Conservation (phyloP, 2,329 filamentous ascomycete genomes). For the Incumbomyces lentus region DNA sequence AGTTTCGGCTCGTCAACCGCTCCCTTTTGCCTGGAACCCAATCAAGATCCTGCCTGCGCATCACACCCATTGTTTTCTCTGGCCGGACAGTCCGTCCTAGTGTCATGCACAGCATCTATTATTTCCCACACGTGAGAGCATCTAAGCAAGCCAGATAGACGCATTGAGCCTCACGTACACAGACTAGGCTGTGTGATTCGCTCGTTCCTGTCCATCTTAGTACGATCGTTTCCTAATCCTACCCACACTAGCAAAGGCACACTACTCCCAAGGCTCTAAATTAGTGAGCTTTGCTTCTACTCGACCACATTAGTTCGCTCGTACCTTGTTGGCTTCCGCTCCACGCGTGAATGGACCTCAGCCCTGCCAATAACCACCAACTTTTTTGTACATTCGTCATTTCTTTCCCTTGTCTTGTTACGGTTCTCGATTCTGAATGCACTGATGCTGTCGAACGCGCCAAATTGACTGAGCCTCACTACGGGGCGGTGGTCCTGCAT, state of each 20-base stretch:
- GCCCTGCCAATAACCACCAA: constrained; percentile 11
- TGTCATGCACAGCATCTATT: constrained; percentile 6
- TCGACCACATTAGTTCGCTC: constrained; percentile 8
- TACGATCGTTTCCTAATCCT: background rate
- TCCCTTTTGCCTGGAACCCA: background rate
- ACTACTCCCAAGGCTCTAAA: background rate
- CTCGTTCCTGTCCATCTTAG: background rate
- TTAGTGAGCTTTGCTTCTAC: constrained; percentile 4
- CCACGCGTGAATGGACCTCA: constrained; percentile 7
- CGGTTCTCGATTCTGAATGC: constrained; percentile 14
- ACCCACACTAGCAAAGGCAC: background rate
- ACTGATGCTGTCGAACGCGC: constrained; percentile 19
- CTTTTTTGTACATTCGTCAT: constrained; percentile 20
- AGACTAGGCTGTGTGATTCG: constrained; percentile 5
- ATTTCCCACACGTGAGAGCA: background rate
- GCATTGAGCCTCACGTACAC: constrained; percentile 6
- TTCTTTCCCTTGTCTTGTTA: constrained; percentile 16
- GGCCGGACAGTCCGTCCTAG: background rate
- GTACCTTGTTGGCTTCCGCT: constrained; percentile 3
- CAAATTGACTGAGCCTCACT: constrained; percentile 22
- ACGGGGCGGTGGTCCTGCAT: constrained; percentile 22
- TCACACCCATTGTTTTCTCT: background rate
- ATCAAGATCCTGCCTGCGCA: background rate
- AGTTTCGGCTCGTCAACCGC: constrained; percentile 5
- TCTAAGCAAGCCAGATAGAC: background rate